Evolutionary conservation across 805 yeast genomes (phyloP).

Genomic region (Sporopachydermia quercuum): DNA sequence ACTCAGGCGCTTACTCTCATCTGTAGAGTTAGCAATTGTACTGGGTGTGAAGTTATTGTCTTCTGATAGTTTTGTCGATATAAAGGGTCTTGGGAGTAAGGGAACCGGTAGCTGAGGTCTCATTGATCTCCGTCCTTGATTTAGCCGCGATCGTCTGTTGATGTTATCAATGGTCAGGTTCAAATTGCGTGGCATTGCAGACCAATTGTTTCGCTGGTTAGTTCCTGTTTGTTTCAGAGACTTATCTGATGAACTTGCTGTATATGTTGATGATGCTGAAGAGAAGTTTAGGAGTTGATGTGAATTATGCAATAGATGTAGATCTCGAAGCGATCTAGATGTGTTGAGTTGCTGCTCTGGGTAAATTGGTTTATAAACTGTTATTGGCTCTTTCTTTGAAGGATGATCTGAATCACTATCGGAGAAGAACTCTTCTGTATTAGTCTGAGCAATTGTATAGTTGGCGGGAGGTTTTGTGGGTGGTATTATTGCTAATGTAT

Average conservation of each 20-base stretch:
- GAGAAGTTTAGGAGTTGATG: not conserved
- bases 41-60: too few relatives aligned
- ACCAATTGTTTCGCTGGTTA: not conserved
- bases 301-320: not conserved
- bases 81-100: not conserved
- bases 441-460: not conserved
- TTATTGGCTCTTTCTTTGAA: not conserved
- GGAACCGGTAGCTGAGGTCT: not conserved
- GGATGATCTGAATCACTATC: not conserved
- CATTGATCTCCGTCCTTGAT: not conserved
- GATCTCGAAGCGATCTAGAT: not conserved
- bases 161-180: not conserved
- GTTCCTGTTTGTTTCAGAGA: too few relatives aligned
- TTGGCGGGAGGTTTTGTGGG: not conserved
- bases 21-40: not conserved
- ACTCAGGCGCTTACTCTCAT: not conserved
- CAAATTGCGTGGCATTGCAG: not conserved
- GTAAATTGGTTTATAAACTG: not conserved
- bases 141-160: not conserved
- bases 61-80: too few relatives aligned
- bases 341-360: not conserved
- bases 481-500: not conserved
- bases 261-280: not conserved
- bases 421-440: not conserved
- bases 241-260: not conserved